Evolutionary conservation across 805 yeast species (phyloP), one percentile per base, ranked within the genome.

Genomic region (Grigorovia transvaalensis): DNA sequence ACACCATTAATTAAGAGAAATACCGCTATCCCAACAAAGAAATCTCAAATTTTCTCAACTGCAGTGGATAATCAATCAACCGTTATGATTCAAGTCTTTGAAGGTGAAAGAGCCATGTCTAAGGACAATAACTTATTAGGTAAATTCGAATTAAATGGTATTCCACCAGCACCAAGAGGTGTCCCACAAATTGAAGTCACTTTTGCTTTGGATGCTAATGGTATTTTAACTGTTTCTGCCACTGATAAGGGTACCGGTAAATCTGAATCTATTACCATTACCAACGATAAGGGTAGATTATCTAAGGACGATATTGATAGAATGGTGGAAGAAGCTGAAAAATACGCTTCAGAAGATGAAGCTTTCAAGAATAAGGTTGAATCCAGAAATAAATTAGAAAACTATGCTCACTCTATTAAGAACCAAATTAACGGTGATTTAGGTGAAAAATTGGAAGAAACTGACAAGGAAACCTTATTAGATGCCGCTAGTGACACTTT

Each of bases 81-180:
- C 62, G 97, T 89, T 29, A 77, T 87, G 74, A 89, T 89, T 69
- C 95, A 88, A 76, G 96, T 89, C 46, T 89, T 73, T 66, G 97
- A 89, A 75, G 97, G 97, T 78, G 97, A 89, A 77, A 86, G 96
- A 76, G 86, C 96, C 13, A 78, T 85, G 77, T 90, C 93, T 50
- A 88, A 85, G 77, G 96, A 89, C 74, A 89, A 89, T 80, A 90
- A 89, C 76, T 74, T 89, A 71, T 83, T 90, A 67, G 98, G 97
- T 79, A 90, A 89, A 78, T 90, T 90, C 75, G 96, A 90, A 78
- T 82, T 90, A 65, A 76, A 93, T 60, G 96, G 96, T 73, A 90
- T 90, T 60, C 97, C 97, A 68, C 96, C 97, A 65, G 96, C 96
- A 48, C 96, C 96, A 76, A 89, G 96, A 79, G 97, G 97, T 81